A percentile compares a stretch with the other conserved stretches of the same genome.
phyloP scores from a whole-genome alignment of 2,329 filamentous ascomycete genomes.

The Penicillium sumatraense region DNA sequence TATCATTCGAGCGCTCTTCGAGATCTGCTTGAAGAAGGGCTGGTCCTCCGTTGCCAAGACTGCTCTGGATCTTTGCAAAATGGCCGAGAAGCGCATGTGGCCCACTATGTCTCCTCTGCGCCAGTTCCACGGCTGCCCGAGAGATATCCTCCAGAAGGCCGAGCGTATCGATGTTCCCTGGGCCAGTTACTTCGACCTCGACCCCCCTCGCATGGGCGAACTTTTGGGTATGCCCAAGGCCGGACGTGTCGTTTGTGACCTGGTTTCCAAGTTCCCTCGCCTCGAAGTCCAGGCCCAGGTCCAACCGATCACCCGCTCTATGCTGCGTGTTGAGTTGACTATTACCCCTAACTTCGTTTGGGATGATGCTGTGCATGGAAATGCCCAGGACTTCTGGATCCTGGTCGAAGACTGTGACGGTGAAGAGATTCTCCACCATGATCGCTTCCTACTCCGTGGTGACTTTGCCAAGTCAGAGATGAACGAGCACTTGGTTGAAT shows the following conservation, averaged over 20 bases:
- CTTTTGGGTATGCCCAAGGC: constrained; percentile 87
- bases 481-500: constrained; percentile 93
- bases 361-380: constrained; percentile 87
- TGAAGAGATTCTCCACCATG: constrained; percentile 92
- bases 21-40: constrained; percentile 95
- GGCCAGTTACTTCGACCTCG: constrained; percentile 92
- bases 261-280: constrained; percentile 91
- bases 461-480: constrained; percentile 84
- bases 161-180: constrained; percentile 95
- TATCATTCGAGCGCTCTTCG: constrained; percentile 93
- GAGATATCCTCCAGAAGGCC: constrained; percentile 87
- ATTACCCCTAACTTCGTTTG: constrained; percentile 95
- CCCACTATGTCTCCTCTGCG: constrained; percentile 95
- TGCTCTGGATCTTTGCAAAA: constrained; percentile 93
- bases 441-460: constrained; percentile 88
- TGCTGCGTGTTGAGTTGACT: constrained; percentile 86
- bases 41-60: constrained; percentile 94
- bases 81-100: constrained; percentile 99
- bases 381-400: constrained; percentile 94
- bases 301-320: constrained; percentile 90
- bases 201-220: constrained; percentile 95
- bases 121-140: constrained; percentile 81
- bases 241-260: constrained; percentile 79
- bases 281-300: constrained; percentile 92
- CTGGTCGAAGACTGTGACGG: constrained; percentile 96